Evolutionary conservation across 2,329 filamentous ascomycete genomes (phyloP).

Genomic region (Aspergillus brunneoviolaceus): DNA sequence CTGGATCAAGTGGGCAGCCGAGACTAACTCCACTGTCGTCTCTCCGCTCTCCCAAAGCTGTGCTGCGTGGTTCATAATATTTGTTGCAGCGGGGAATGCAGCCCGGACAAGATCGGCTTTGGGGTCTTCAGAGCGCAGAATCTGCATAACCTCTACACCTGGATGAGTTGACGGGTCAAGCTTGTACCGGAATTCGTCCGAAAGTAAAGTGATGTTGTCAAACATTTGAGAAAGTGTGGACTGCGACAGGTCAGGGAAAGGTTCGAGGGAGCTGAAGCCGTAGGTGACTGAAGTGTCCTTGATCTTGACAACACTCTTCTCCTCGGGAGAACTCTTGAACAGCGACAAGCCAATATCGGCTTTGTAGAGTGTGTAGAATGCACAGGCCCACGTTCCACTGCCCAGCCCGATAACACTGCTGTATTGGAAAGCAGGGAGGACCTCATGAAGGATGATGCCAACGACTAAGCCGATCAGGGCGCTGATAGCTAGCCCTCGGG

Average conservation of each 20-base stretch:
- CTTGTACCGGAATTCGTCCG: slow-evolving; percentile 40
- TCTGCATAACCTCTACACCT: slow-evolving; percentile 44
- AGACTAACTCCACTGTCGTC: slow-evolving; percentile 15
- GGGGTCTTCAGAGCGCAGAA: slow-evolving; percentile 38
- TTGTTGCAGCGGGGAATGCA: slow-evolving; percentile 44
- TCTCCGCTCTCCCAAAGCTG: slow-evolving; percentile 31
- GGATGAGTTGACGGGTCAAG: slow-evolving; percentile 43
- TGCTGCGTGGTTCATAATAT: slow-evolving; percentile 32
- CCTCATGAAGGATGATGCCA: slow-evolving; percentile 45
- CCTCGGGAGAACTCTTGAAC: not conserved
- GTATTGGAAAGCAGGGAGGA: slow-evolving; percentile 43
- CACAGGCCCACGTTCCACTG: slow-evolving; percentile 52
- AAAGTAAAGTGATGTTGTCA: slow-evolving; percentile 27
- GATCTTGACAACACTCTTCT: not conserved
- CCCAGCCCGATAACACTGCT: slow-evolving; percentile 50
- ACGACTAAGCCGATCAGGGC: slow-evolving; percentile 44
- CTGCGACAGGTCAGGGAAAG: slow-evolving; percentile 12
- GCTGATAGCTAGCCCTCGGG: slow-evolving; percentile 32
- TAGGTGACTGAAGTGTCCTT: not conserved
- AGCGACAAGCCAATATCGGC: slow-evolving; percentile 49
- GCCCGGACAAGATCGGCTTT: slow-evolving; percentile 24
- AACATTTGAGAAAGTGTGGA: slow-evolving; percentile 12
- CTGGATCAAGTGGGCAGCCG: slow-evolving; percentile 13
- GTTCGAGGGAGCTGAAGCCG: slow-evolving; percentile 27
- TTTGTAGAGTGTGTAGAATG: slow-evolving; percentile 48